These are phyloP conservation scores for Dryadomyces sulphureus DNA, from an alignment of 2,329 filamentous ascomycete species.

Conservation along the genomic window DNA sequence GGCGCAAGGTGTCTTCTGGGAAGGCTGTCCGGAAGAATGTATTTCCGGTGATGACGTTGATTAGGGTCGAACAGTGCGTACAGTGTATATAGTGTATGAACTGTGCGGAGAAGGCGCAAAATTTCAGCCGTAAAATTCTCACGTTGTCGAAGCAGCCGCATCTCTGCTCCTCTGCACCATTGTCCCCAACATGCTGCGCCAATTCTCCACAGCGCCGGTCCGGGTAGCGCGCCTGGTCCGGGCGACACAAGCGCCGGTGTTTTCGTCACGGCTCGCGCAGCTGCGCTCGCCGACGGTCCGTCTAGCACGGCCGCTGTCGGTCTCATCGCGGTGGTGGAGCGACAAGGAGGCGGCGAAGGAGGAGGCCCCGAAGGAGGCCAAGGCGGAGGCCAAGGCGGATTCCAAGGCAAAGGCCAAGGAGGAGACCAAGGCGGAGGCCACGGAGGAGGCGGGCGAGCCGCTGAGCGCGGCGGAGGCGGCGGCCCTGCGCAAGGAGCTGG, in stretches of 20 bases:
- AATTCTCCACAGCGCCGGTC: constrained; percentile 5
- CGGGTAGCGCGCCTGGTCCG: constrained; percentile 8
- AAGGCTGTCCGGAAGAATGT: too few species aligned
- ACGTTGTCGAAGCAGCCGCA: too few species aligned
- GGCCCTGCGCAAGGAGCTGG: constrained; percentile 34
- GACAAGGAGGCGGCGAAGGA: constrained; percentile 13
- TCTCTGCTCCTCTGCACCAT: too few species aligned
- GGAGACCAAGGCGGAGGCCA: constrained; percentile 2
- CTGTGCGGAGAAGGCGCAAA: too few species aligned
- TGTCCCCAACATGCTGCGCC: constrained; percentile 8
- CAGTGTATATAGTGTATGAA: too few species aligned
- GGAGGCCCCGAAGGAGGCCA: constrained; percentile 15
- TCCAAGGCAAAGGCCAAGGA: constrained; percentile 4
- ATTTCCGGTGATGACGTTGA: too few species aligned
- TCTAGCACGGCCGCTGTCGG: background rate
- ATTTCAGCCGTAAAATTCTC: too few species aligned
- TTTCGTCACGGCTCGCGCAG: constrained; percentile 10
- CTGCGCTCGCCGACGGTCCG: background rate
- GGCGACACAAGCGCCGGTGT: background rate
- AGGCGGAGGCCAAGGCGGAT: constrained; percentile 11
- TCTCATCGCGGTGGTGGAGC: constrained; percentile 28
- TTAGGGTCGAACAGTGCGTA: too few species aligned
- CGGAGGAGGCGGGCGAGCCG: constrained; percentile 14
- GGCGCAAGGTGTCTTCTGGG: too few species aligned
- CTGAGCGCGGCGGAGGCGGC: constrained; percentile 15